Base-by-base conservation (phyloP, 495 filamentous ascomycete genomes). In the Polyplosphaeria fusca region DNA sequence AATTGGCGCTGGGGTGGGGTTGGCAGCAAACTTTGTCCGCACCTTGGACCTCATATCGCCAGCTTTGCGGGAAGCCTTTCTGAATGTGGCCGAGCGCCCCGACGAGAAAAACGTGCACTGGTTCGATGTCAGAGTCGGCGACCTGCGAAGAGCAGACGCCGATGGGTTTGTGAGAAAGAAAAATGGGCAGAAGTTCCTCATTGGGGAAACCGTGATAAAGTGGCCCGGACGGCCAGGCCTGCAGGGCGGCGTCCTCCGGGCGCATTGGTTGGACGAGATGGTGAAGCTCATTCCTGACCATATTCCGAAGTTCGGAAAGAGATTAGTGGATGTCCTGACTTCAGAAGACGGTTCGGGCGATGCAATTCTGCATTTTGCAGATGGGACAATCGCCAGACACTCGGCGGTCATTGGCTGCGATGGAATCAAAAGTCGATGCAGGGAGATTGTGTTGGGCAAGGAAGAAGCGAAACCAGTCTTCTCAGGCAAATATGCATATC, bases 1-100 rank as follows among this genome's bases (percentile, higher is more conserved):
- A 69, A 76, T 87, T 4, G 85, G 85, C 24, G 84, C 84, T 1
- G 84, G 83, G 4, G 74, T 87, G 2, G 77, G 74, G 11, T 79
- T 86, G 37, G 77, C 77, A 0, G 76, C 82, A 32, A 84, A 85
- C 64, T 74, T 81, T 4, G 70, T 79, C 9, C 68, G 74, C 0
- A 80, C 82, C 0, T 81, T 86, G 77, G 61, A 66, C 2, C 39
- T 77, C 4, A 76, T 83, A 44, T 73, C 81, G 30, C 73, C 73
- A 3, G 64, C 66, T 0, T 73, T 85, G 35, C 61, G 71, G 53
- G 68, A 70, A 16, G 76, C 68, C 1, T 78, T 71, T 65, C 64
- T 58, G 23, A 42, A 7, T 18, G 9, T 11, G 9, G 39, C 39
- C 39, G 20, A 12, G 39, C 9, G 19, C 7, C 30, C 30, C 9